Base-by-base conservation (phyloP, 768 basidiomycete genomes). In the Butyriboletus loyo region DNA sequence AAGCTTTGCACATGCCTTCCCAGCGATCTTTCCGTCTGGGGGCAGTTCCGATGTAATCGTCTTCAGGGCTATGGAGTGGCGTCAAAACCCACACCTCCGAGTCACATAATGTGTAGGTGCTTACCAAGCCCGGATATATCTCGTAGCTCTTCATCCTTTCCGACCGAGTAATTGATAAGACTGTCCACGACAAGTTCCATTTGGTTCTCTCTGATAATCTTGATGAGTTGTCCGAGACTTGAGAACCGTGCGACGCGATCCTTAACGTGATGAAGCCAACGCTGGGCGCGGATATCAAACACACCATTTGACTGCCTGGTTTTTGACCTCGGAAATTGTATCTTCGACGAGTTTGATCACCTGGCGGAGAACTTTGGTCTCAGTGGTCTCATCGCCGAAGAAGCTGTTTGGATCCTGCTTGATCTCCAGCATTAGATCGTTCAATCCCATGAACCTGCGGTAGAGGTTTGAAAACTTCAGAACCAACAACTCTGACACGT, bases 261-360 rank as follows among this genome's bases (percentile, higher is more conserved):
- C 40, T 59, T 46, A 54, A 17, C 15, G 40, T 40, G 25, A 51
- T 35, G 38, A 52, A 50, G 17, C 19, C 14, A 41, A 21, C 1
- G 24, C 21, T 17, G 31, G 21, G 30, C 49, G 11, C 11, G 31
- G 22, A 46, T 19, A 24, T 36, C 2, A 34, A n/a, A 43, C 31
- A 67, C 60, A 90, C 96, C 93, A 95, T 75, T 95, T 93, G 11
- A 97, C 96, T 2, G 93, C 92, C 68, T 92, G 88, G 65, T 97
- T 97, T 77, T 98, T 98, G 58, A 98, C 97, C 75, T 99, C 97
- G 8, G 93, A 93, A 60, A 95, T 98, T 72, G 87, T 88, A 73
- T 99, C 97, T 65, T 91, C 89, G 5, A 98, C 87, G 19, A 98
- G 80, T 31, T 83, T 76, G 38, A 98, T 77, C 1, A 98, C 93